Evolutionary conservation across 352 stramenopile genomes (phyloP), one percentile per base, ranked within the genome.

Genomic region (Pythium chondricola): DNA sequence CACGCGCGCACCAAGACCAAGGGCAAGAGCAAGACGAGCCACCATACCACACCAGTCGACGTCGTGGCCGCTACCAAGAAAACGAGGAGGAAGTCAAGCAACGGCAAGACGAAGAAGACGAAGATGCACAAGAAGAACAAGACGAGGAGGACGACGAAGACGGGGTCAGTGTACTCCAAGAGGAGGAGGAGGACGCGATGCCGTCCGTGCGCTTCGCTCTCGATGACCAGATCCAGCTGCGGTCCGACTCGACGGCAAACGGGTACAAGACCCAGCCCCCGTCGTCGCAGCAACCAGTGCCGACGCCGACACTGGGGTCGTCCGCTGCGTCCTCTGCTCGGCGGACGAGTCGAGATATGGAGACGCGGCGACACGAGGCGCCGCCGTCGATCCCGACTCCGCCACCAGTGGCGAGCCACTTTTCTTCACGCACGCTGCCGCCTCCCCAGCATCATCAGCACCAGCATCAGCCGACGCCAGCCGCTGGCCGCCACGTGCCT

Each of bases 141-240:
- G 40, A 46, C 2, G 40, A 49, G 0, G 31, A 40, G 1, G 43
- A 49, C 1, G 32, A 46, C 26, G 22, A 37, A 25, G 43, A 14
- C 29, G 43, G 36, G 13, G 51, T 52, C 21, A n/a, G n/a, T n/a
- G n/a, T n/a, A n/a, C n/a, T n/a, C n/a, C n/a, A n/a, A n/a, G 18
- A 47, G 3, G 48, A 48, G 10, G 41, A 48, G 27, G 48, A 63
- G 39, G 48, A 32, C 37, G 46, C 42, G 48, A 50, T 47, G 48
- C 48, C 48, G 18, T 48, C 43, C 9, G 56, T 54, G 24, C 43
- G 43, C 7, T 53, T 55, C 41, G 35, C 32, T 14, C 21, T 51
- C n/a, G 51, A 44, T 14, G 51, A 53, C 24, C 24, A 60, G 33
- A 65, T 65, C 40, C 57, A 52, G n/a, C 30, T 65, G 26, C 57